Evolutionary conservation across 768 basidiomycete genomes (phyloP).

Genomic region (Pleurotus salmoneostramineus): DNA sequence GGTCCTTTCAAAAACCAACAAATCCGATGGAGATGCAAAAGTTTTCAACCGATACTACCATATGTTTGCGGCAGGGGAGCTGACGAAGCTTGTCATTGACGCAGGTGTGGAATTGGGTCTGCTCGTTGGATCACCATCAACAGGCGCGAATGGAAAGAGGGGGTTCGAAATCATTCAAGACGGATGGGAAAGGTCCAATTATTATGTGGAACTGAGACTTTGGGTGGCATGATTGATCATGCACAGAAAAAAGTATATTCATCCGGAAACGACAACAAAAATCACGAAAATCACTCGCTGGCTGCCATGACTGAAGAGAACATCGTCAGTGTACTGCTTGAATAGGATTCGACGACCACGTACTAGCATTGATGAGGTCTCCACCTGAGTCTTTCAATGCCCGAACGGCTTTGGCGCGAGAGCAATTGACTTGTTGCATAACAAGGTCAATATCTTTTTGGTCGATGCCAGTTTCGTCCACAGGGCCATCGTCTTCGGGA

Average conservation of each 20-base stretch:
- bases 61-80: conserved; percentile 85
- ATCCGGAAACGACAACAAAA: conserved; percentile 19
- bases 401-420: conserved; percentile 87
- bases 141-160: conserved; percentile 12
- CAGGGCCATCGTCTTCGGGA: conserved; percentile 73
- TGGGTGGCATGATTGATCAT: conserved; percentile 35
- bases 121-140: conserved; percentile 35
- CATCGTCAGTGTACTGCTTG: neutral
- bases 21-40: conserved; percentile 18
- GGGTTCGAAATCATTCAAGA: conserved; percentile 70
- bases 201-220: conserved; percentile 72
- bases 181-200: conserved; percentile 88
- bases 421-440: conserved; percentile 81
- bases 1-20: conserved; percentile 48
- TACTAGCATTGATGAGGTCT: conserved; percentile 95
- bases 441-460: conserved; percentile 95
- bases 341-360: conserved; percentile 30
- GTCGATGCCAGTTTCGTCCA: conserved; percentile 87
- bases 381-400: conserved; percentile 90
- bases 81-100: conserved; percentile 51
- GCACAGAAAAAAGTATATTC: conserved; percentile 1
- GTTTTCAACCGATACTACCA: conserved; percentile 93
- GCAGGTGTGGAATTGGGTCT: conserved; percentile 63
- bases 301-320: conserved; percentile 77
- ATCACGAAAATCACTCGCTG: conserved; percentile 61